Percentiles rank a stretch among this genome's conserved stretches.
Evolutionary conservation across 2,329 filamentous ascomycete genomes (phyloP).

Genomic region (Bipolaris oryzae): DNA sequence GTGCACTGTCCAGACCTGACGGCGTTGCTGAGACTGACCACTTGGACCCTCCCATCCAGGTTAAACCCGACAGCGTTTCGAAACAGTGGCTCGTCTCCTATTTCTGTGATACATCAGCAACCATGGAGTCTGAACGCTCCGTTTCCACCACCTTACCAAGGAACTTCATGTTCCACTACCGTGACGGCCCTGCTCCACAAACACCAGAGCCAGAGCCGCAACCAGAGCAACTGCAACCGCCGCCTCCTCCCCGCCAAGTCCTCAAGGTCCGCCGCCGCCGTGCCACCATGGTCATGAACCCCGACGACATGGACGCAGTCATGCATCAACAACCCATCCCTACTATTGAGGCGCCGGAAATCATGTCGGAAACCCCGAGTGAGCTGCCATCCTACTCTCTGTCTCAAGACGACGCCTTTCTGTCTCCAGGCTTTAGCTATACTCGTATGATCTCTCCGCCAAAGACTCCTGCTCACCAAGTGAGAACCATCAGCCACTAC

Average conservation of each 20-base stretch:
- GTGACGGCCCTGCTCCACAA: constrained; percentile 52
- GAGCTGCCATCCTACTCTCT: constrained; percentile 34
- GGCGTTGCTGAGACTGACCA: not conserved
- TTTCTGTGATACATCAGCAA: constrained; percentile 11
- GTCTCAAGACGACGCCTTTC: constrained; percentile 44
- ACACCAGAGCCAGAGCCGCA: constrained; percentile 54
- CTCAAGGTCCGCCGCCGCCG: constrained; percentile 57
- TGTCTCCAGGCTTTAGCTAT: constrained; percentile 50
- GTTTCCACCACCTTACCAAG: constrained; percentile 58
- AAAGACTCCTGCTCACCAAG: constrained; percentile 56
- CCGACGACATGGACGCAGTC: constrained; percentile 35
- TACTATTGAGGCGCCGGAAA: constrained; percentile 57
- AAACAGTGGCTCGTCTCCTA: constrained; percentile 8
- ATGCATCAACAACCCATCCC: constrained; percentile 49
- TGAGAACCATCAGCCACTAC: constrained; percentile 37
- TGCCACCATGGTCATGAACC: constrained; percentile 38
- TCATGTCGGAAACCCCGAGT: constrained; percentile 35
- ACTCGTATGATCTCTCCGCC: constrained; percentile 54
- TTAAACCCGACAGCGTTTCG: constrained; percentile 17
- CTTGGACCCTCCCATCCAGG: constrained; percentile 6
- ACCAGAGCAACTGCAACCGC: constrained; percentile 46
- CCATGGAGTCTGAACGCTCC: constrained; percentile 53
- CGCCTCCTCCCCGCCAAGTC: constrained; percentile 54
- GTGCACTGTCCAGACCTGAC: constrained; percentile 10
- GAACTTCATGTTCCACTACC: constrained; percentile 58